These are phyloP conservation scores for Solanum lycopersicoides DNA, from an alignment of 257 asterid genomes.

Conservation along the genomic window DNA sequence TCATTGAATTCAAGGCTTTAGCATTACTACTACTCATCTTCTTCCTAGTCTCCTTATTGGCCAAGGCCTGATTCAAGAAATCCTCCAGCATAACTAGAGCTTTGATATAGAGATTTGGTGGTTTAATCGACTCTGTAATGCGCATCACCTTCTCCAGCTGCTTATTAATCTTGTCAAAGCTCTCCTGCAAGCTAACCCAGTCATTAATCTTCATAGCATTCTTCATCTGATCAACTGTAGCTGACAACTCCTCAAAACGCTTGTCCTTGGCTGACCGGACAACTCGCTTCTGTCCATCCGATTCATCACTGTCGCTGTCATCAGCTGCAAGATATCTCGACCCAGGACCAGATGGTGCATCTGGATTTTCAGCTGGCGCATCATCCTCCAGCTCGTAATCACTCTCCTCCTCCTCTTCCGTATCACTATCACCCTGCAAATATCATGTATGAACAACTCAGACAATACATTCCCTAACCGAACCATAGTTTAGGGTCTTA, in stretches of 20 bases:
- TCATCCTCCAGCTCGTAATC: conserved; percentile 43
- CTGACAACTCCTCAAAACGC: conserved; percentile 72
- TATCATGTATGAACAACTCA: neutral
- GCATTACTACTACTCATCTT: conserved; percentile 97
- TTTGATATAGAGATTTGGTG: conserved; percentile 75
- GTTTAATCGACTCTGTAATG: conserved; percentile 51
- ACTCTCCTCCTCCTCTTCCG: conserved; percentile 47
- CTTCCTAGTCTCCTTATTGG: conserved; percentile 93
- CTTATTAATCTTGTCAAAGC: conserved; percentile 93
- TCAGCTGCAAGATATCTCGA: conserved; percentile 30
- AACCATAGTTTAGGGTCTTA: neutral
- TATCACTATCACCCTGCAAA: conserved; percentile 58
- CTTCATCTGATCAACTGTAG: conserved; percentile 88
- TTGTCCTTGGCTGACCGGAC: conserved; percentile 79
- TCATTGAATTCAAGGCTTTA: conserved; percentile 88
- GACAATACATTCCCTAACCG: neutral
- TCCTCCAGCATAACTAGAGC: conserved; percentile 91
- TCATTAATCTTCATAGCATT: conserved; percentile 93
- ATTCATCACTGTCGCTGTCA: conserved; percentile 65
- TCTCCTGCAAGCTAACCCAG: conserved; percentile 89
- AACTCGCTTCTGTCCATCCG: conserved; percentile 59
- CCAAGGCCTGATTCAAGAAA: conserved; percentile 61
- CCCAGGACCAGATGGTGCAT: conserved; percentile 11
- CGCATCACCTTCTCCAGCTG: conserved; percentile 90
- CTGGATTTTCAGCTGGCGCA: conserved; percentile 18